Conservation (phyloP, 495 filamentous ascomycete species). For the Rhizodiscina lignyota region DNA sequence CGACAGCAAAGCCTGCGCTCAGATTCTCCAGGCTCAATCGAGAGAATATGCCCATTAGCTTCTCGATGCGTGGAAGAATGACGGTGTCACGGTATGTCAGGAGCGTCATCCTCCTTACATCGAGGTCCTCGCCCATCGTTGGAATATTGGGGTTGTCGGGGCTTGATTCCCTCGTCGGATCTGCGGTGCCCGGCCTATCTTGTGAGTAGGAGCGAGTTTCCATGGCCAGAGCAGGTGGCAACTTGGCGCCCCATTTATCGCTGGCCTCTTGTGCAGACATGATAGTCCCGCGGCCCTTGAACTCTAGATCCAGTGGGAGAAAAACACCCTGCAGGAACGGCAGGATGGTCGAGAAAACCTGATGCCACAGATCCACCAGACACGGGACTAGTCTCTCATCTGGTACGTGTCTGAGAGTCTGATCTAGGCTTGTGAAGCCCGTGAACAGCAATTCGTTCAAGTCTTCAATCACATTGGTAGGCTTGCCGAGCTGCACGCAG, state of each 20-base stretch:
- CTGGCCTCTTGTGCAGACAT: conserved; percentile 59
- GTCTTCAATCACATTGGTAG: conserved; percentile 14
- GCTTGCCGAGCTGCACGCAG: conserved; percentile 21
- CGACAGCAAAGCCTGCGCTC: conserved; percentile 33
- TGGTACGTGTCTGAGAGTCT: conserved; percentile 53
- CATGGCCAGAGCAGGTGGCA: conserved; percentile 25
- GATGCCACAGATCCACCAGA: conserved; percentile 84
- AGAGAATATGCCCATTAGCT: conserved; percentile 78
- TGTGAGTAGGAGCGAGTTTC: too few species aligned
- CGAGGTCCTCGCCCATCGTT: conserved; percentile 43
- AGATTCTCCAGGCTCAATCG: conserved; percentile 71
- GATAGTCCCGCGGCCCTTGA: conserved; percentile 64
- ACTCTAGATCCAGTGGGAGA: conserved; percentile 84
- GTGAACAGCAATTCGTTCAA: conserved; percentile 28
- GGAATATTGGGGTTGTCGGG: conserved; percentile 16
- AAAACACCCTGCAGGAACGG: conserved; percentile 96
- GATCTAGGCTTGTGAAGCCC: conserved; percentile 75
- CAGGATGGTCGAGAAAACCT: conserved; percentile 74
- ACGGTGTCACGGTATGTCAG: conserved; percentile 81
- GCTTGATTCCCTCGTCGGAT: neutral
- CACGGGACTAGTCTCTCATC: conserved; percentile 74
- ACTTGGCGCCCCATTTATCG: conserved; percentile 66
- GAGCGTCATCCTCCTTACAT: conserved; percentile 76
- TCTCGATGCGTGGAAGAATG: conserved; percentile 70
- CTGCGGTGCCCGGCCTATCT: conserved; percentile 7